Evolutionary conservation across 2,329 filamentous ascomycete species (phyloP).

Genomic region (Penicillium olsonii): DNA sequence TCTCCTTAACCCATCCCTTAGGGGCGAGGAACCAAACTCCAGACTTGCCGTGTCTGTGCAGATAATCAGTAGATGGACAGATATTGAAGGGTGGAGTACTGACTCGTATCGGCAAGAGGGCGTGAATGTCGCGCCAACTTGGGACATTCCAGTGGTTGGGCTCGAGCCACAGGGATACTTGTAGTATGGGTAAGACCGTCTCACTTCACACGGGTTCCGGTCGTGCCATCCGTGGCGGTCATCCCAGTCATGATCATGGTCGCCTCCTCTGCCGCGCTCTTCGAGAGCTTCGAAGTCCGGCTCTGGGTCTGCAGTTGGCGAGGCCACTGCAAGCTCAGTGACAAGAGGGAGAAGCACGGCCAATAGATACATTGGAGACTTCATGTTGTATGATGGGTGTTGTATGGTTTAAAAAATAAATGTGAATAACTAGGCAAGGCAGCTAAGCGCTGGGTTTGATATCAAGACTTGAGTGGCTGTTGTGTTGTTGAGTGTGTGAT

Average conservation of each 20-base stretch:
- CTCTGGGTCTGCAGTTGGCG: conserved; percentile 1
- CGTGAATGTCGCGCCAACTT: not conserved
- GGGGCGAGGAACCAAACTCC: not conserved
- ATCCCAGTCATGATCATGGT: not conserved
- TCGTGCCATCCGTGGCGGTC: not conserved
- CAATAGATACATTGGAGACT: not conserved
- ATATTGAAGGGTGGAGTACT: not conserved
- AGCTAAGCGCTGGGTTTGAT: not conserved
- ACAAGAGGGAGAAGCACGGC: not conserved
- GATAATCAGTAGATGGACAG: not conserved
- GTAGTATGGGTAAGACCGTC: not conserved
- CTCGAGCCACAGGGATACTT: conserved; percentile 1
- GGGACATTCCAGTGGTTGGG: not conserved
- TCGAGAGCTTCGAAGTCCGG: not conserved
- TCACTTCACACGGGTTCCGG: not conserved
- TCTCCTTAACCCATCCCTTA: conserved; percentile 6
- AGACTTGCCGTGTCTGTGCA: not conserved
- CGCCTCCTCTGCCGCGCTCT: not conserved
- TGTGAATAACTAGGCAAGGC: not conserved
- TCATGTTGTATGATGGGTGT: not conserved
- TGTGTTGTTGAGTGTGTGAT: not conserved
- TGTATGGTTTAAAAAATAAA: not conserved
- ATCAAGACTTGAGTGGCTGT: not conserved
- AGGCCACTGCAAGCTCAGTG: not conserved
- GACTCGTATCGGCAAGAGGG: not conserved